Conservation (phyloP, 257 asterid genomes). For the Gynochthodes officinalis region DNA sequence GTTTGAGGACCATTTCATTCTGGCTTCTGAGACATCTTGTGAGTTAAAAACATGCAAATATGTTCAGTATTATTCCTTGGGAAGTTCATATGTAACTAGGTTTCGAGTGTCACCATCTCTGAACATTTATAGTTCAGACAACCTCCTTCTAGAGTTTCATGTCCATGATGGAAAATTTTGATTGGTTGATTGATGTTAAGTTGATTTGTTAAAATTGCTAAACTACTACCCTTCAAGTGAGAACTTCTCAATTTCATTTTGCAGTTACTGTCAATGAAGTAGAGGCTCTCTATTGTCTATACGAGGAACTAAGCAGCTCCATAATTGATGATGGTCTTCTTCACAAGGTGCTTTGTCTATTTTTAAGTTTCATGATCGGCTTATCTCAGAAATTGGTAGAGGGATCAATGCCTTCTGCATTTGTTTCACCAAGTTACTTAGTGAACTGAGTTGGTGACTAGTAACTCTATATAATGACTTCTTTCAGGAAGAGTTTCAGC, state of each 20-base stretch:
- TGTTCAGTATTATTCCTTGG: neutral
- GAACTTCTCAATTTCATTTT: conserved; percentile 7
- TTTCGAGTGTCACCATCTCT: neutral
- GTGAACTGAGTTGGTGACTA: neutral
- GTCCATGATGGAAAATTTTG: neutral
- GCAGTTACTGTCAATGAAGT: conserved; percentile 84
- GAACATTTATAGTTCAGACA: neutral
- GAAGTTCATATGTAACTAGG: neutral
- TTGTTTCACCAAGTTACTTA: neutral
- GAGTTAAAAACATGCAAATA: conserved; percentile 26
- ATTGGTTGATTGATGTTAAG: neutral
- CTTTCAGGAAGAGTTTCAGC: conserved; percentile 81
- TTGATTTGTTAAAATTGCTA: conserved; percentile 5
- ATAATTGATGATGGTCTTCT: conserved; percentile 62
- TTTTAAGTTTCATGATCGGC: neutral
- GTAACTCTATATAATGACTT: conserved; percentile 1
- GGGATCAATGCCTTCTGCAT: neutral
- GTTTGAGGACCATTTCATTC: conserved; percentile 36
- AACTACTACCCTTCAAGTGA: too few relatives aligned
- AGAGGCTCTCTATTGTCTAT: conserved; percentile 70
- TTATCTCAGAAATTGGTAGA: neutral
- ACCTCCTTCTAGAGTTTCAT: neutral
- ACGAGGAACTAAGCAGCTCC: conserved; percentile 62
- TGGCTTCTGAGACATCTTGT: conserved; percentile 80
- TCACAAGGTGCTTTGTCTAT: conserved; percentile 56